Conservation (phyloP, 2,329 filamentous ascomycete genomes). For the Paracorniculantispora psalliotae region DNA sequence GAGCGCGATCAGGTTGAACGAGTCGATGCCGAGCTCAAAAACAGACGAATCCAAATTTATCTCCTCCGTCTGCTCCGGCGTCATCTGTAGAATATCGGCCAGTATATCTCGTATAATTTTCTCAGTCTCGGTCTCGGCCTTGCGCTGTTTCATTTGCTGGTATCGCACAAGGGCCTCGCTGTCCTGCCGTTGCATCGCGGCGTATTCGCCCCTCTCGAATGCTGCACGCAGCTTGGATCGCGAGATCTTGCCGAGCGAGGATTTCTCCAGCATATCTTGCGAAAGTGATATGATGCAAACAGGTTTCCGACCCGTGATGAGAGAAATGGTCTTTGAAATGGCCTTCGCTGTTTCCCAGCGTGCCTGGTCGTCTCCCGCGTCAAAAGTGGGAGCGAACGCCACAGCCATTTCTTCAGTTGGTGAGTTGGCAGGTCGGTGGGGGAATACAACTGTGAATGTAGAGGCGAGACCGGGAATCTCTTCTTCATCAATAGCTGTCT, state of each 20-base stretch:
- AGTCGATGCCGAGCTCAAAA: too few relatives aligned
- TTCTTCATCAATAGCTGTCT: conserved; percentile 33
- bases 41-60: too few relatives aligned
- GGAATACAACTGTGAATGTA: conserved; percentile 37
- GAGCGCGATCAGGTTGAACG: too few relatives aligned
- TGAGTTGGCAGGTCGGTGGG: conserved; percentile 11
- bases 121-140: too few relatives aligned
- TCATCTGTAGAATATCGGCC: too few relatives aligned
- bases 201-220: conserved; percentile 27
- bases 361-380: conserved; percentile 18
- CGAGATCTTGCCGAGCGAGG: conserved; percentile 38
- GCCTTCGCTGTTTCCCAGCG: conserved; percentile 20
- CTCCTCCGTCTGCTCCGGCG: too few relatives aligned
- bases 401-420: conserved; percentile 36
- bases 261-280: conserved; percentile 14
- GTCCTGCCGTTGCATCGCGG: conserved; percentile 1
- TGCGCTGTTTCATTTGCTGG: too few relatives aligned
- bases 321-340: conserved; percentile 10
- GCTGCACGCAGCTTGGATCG: conserved; percentile 32
- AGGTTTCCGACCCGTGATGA: conserved; percentile 6
- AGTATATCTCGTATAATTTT: too few relatives aligned
- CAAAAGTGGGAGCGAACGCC: conserved; percentile 31
- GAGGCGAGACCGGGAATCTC: conserved; percentile 20
- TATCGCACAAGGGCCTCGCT: neutral
- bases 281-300: conserved; percentile 12